A percentile compares a stretch with the other conserved stretches of the same genome.
phyloP scores from a whole-genome alignment of 2,329 filamentous ascomycete genomes.

The Penicillium sp. region DNA sequence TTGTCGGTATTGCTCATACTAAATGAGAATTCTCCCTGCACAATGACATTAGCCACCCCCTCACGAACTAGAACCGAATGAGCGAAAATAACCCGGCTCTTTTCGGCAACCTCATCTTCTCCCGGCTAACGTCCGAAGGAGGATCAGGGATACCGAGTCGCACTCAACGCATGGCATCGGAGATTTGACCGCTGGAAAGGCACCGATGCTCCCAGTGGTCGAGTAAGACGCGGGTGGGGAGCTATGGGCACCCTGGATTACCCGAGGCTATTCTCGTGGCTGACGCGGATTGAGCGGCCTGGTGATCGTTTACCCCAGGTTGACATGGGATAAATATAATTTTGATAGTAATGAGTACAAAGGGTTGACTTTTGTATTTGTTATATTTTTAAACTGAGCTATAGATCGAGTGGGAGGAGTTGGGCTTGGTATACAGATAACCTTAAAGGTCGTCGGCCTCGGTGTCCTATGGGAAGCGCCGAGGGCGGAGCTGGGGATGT shows the following conservation, averaged over 20 bases:
- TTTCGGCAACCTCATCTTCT: slow-evolving; percentile 13
- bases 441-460: slow-evolving; percentile 12
- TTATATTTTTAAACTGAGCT: not conserved
- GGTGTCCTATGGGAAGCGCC: slow-evolving; percentile 15
- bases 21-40: too few species aligned
- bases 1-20: too few species aligned
- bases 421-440: slow-evolving; percentile 7
- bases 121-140: slow-evolving; percentile 22
- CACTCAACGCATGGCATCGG: slow-evolving; percentile 10
- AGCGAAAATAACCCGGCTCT: slow-evolving; percentile 28
- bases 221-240: slow-evolving; percentile 7
- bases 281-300: slow-evolving; percentile 1
- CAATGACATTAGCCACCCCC: slow-evolving; percentile 1
- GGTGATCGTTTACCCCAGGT: not conserved
- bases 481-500: not conserved
- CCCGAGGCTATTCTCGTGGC: slow-evolving; percentile 36
- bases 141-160: slow-evolving; percentile 17
- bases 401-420: not conserved
- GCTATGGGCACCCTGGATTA: slow-evolving; percentile 26
- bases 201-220: not conserved
- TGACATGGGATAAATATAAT: not conserved
- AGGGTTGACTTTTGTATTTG: not conserved
- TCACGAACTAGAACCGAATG: slow-evolving; percentile 5
- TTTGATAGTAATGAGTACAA: not conserved
- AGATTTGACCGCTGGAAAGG: slow-evolving; percentile 3